These are phyloP conservation scores for Penicillium paneum DNA, from an alignment of 2,329 filamentous ascomycete species.

Conservation along the genomic window DNA sequence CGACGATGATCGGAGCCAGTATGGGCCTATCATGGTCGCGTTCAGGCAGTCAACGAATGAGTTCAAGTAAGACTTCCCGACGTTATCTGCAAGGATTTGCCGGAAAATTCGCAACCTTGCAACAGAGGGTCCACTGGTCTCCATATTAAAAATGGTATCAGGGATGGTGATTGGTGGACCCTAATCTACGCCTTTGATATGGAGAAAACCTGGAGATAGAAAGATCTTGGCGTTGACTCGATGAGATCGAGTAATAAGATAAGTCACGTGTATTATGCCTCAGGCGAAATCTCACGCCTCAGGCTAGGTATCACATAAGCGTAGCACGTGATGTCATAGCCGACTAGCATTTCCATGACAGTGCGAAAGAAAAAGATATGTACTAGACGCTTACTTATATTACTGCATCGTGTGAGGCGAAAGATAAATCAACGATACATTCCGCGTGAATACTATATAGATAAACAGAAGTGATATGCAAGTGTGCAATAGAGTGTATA, in stretches of 20 bases:
- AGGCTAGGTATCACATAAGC: not conserved
- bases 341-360: not conserved
- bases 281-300: not conserved
- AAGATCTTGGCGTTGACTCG: conserved; percentile 28
- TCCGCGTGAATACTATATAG: too few species aligned
- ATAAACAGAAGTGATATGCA: not conserved
- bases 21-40: conserved; percentile 14
- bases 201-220: conserved; percentile 11
- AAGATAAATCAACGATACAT: not conserved
- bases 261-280: not conserved
- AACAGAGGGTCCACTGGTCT: not conserved
- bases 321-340: not conserved
- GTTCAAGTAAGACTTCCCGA: conserved; percentile 23
- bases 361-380: not conserved
- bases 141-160: not conserved
- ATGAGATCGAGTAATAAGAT: conserved; percentile 36
- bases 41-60: conserved; percentile 14
- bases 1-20: not conserved
- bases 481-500: not conserved
- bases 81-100: conserved; percentile 24
- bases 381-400: not conserved
- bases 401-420: not conserved
- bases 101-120: not conserved
- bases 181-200: conserved; percentile 25
- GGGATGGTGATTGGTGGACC: conserved; percentile 11